Conservation (phyloP, 208 protist genomes). For the Acanthamoeba triangularis region DNA sequence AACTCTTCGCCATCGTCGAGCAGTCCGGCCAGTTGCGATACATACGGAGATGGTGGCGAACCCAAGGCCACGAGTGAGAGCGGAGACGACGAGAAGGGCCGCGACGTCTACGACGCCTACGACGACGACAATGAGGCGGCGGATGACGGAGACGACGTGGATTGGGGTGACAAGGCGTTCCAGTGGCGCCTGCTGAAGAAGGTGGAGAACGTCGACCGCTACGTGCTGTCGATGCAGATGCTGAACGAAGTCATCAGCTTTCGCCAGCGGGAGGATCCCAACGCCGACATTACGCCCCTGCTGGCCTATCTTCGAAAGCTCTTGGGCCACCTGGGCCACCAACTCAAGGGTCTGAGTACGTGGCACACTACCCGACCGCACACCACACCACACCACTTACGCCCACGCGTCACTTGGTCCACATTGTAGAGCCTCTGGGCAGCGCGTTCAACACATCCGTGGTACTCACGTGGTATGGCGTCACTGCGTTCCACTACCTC, state of each 20-base stretch:
- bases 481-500: neutral
- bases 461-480: neutral
- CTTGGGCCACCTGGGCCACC: neutral
- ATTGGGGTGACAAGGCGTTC: neutral
- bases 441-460: neutral
- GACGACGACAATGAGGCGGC: neutral
- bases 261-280: neutral
- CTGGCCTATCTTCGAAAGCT: neutral
- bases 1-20: too few relatives aligned
- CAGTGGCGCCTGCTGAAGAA: neutral
- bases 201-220: conserved; percentile 6
- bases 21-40: neutral
- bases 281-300: neutral
- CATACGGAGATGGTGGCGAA: too few relatives aligned
- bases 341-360: neutral
- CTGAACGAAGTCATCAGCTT: neutral
- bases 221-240: conserved; percentile 7
- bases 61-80: neutral
- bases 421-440: neutral
- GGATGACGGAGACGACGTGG: neutral
- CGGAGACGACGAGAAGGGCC: neutral
- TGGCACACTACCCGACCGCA: neutral
- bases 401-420: neutral
- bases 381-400: neutral
- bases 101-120: neutral